A percentile compares a stretch with the other conserved stretches of the same genome.
Conservation (phyloP, 2,329 filamentous ascomycete genomes). For the Verticillium isaacii region DNA sequence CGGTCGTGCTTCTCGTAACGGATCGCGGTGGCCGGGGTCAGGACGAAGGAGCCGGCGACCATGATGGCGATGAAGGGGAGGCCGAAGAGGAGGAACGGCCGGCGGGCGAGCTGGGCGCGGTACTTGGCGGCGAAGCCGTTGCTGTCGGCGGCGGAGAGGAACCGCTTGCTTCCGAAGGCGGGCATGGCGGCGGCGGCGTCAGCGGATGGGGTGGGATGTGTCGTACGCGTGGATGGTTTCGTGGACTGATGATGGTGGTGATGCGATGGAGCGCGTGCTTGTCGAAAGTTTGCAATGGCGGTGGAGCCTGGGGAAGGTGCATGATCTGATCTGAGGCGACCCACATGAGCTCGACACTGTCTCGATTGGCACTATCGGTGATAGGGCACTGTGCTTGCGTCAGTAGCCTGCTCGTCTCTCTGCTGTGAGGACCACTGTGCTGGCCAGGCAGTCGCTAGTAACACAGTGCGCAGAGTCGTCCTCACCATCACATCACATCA, state of each 20-base stretch:
- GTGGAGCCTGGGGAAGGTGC: not conserved
- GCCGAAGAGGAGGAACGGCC: constrained; percentile 89
- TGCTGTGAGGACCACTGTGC: rapidly evolving
- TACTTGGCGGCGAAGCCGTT: constrained; percentile 72
- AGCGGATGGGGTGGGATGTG: not conserved
- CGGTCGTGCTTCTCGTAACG: constrained; percentile 92
- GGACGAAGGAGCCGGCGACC: constrained; percentile 85
- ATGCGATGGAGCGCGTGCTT: not conserved
- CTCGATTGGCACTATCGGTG: not conserved
- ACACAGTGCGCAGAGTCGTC: not conserved
- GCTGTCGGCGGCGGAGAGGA: constrained; percentile 59
- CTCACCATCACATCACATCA: not conserved
- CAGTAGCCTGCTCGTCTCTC: not conserved
- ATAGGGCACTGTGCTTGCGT: not conserved
- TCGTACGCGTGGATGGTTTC: not conserved
- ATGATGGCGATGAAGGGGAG: constrained; percentile 89
- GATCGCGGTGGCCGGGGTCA: constrained; percentile 89
- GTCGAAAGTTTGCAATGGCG: not conserved
- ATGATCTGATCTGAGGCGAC: not conserved
- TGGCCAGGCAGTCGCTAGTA: rapidly evolving
- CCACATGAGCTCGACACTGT: not conserved
- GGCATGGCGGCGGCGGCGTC: constrained; percentile 49
- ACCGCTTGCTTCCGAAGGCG: constrained; percentile 64
- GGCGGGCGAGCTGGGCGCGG: constrained; percentile 66
- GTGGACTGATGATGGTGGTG: not conserved